phyloP scores from a whole-genome alignment of 2,329 filamentous ascomycete species.

The Thielaviopsis populi region DNA sequence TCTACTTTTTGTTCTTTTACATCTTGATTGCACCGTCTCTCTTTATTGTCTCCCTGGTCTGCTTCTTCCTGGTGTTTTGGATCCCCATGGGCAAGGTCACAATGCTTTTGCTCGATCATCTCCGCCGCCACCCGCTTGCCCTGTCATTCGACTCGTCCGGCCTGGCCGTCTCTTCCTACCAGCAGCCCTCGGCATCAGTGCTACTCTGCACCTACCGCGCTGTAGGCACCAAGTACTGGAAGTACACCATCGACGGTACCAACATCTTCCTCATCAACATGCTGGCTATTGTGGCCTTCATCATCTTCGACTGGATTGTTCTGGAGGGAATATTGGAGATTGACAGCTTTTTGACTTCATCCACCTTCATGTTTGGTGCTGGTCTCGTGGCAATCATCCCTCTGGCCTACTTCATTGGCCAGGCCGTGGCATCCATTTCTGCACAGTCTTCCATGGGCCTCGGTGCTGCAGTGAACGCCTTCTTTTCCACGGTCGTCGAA shows the following conservation, averaged over 20 bases:
- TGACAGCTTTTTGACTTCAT: slow-evolving; percentile 59
- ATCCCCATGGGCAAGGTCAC: slow-evolving; percentile 98
- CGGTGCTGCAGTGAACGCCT: slow-evolving; percentile 91
- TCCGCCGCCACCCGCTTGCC: slow-evolving; percentile 81
- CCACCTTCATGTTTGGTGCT: slow-evolving; percentile 72
- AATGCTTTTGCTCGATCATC: slow-evolving; percentile 74
- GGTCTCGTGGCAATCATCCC: slow-evolving; percentile 88
- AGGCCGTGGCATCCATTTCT: slow-evolving; percentile 95
- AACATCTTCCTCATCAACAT: slow-evolving; percentile 99
- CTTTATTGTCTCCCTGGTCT: slow-evolving; percentile 71
- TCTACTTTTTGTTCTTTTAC: slow-evolving; percentile 96
- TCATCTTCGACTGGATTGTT: slow-evolving; percentile 83
- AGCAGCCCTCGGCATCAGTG: slow-evolving; percentile 66
- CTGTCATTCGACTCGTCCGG: slow-evolving; percentile 84
- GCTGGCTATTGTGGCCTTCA: slow-evolving; percentile 81
- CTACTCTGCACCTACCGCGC: slow-evolving; percentile 94
- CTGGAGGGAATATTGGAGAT: slow-evolving; percentile 54
- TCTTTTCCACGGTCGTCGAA: slow-evolving; percentile 95
- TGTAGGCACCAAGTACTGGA: slow-evolving; percentile 92
- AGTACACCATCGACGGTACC: slow-evolving; percentile 95
- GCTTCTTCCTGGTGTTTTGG: slow-evolving; percentile 94
- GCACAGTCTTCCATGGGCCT: slow-evolving; percentile 97
- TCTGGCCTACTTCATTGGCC: slow-evolving; percentile 93
- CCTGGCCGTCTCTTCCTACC: slow-evolving; percentile 53
- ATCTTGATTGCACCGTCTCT: slow-evolving; percentile 75